These are phyloP conservation scores for Epichloe baconii DNA, from an alignment of 2,329 filamentous ascomycete genomes.

Conservation along the genomic window DNA sequence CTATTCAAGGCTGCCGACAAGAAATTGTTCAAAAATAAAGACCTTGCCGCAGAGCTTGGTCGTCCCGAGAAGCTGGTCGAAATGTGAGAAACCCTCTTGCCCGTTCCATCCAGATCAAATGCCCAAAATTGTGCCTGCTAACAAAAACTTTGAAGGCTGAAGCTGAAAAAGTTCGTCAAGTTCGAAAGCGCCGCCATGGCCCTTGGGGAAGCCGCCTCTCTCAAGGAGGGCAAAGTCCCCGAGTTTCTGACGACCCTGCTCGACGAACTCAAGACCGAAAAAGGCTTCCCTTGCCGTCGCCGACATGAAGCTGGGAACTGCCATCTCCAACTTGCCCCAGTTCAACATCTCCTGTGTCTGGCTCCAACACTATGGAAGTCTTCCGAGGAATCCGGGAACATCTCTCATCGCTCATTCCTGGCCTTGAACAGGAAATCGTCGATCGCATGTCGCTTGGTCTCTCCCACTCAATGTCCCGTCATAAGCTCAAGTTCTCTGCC, in stretches of 20 bases:
- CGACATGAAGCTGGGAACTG: conserved; percentile 80
- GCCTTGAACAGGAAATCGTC: conserved; percentile 71
- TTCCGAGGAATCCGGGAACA: conserved; percentile 92
- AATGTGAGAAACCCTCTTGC: conserved; percentile 44
- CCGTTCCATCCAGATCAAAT: background rate
- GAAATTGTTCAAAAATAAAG: conserved; percentile 85
- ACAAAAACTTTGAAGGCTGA: conserved; percentile 46
- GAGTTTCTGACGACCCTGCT: conserved; percentile 72
- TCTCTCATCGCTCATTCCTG: conserved; percentile 79
- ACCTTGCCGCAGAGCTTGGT: conserved; percentile 59
- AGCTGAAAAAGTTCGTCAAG: conserved; percentile 94
- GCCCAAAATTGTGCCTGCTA: background rate
- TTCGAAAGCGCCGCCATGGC: conserved; percentile 89
- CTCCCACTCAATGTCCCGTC: conserved; percentile 88
- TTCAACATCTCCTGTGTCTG: conserved; percentile 76
- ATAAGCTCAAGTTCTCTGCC: conserved; percentile 97
- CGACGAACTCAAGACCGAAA: conserved; percentile 87
- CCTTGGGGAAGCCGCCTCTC: conserved; percentile 75
- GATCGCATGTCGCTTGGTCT: conserved; percentile 93
- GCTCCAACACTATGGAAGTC: conserved; percentile 51
- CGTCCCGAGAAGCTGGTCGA: conserved; percentile 76
- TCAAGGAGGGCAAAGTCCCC: conserved; percentile 91
- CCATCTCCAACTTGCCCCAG: conserved; percentile 83
- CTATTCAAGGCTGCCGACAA: conserved; percentile 98
- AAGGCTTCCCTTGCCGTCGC: conserved; percentile 90